Percentiles rank a stretch among this genome's conserved stretches.
Conservation (phyloP, 225 moss, liverwort and hornwort species). For the Pseudisothecium myosuroides region DNA sequence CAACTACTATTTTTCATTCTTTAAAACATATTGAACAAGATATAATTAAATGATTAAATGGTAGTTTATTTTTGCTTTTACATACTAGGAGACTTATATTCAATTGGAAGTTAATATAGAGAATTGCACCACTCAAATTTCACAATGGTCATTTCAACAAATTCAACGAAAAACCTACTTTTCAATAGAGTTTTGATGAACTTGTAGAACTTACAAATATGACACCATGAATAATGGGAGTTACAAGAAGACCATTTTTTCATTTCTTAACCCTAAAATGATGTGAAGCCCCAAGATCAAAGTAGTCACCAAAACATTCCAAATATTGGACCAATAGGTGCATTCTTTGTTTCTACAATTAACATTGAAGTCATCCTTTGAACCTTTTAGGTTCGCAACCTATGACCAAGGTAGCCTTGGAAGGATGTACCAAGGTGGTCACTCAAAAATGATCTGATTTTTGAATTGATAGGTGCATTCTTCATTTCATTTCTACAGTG, state of each 20-base stretch:
- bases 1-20: not conserved
- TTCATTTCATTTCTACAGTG: not conserved
- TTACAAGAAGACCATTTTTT: not conserved
- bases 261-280: not conserved
- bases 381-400: not conserved
- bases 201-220: no score
- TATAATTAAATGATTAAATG: not conserved
- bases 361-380: not conserved
- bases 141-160: not conserved
- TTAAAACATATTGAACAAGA: not conserved
- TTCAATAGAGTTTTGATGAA: not conserved
- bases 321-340: not conserved
- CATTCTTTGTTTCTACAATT: no score
- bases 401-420: not conserved
- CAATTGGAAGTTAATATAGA: not conserved
- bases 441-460: no score
- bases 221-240: not conserved
- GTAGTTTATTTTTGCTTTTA: not conserved
- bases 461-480: no score
- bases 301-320: not conserved
- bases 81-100: not conserved
- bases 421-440: not conserved
- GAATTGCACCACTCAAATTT: not conserved
- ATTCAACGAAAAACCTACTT: not conserved
- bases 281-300: not conserved